Evolutionary conservation across 2,329 filamentous ascomycete species (phyloP), one percentile per base, ranked within the genome.

Genomic region (Emergomyces pasteurianus): DNA sequence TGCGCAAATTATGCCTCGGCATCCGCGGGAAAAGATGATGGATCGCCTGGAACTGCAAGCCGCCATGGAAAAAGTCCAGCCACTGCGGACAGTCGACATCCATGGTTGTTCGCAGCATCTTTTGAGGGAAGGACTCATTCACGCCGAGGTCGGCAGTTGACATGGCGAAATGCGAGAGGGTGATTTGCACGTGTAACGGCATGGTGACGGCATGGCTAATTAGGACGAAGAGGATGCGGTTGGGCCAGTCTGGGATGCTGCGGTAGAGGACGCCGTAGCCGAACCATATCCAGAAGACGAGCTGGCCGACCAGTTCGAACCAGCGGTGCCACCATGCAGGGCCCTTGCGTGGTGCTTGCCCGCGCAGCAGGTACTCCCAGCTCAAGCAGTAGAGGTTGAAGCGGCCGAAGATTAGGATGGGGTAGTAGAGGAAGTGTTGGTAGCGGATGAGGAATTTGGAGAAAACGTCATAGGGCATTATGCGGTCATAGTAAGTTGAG

Each of bases 41-140:
- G 58, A 95, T 86, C 8, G 87, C 90, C 73, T 95, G 90, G 74
- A 95, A 95, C 72, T 95, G 91, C 63, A 95, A 77, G 3, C 90
- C 91, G 26, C 90, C 90, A 67, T 95, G 90, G 73, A 95, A 83
- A 71, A 91, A 95, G 71, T 95, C 90, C 14, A 95, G 79, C 90
- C 91, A 95, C 14, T 82, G 79, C 0, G 90, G 89, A 70, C 90
- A 95, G 71, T 94, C 90, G 26, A 95, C 86, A 65, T 95, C 90
- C 90, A 96, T 95, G 14, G 91, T 95, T 0, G 91, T 96, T 66
- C 92, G 86, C 53, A 96, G 80, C 87, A 95, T 94, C 73, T 87
- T 89, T 74, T 95, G 90, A 0, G 91, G 85, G 72, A 96, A 96
- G 0, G 89, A 94, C 72, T 96, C 91, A 58, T 86, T 80, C 1